Evolutionary conservation across 176 grass and related monocot genomes (phyloP).

Genomic region (Neostapfia colusana): DNA sequence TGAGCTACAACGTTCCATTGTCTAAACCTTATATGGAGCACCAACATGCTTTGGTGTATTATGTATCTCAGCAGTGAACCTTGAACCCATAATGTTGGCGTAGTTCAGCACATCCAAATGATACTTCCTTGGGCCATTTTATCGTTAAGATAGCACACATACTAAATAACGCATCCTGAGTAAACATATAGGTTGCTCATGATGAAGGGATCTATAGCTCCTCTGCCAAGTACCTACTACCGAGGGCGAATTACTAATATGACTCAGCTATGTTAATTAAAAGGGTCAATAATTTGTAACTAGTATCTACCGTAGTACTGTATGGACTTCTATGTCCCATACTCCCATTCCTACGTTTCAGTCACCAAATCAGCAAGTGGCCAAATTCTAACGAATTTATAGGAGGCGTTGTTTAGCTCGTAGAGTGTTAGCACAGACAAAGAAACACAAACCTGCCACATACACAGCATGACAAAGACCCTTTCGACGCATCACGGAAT

Average conservation of each 20-base stretch:
- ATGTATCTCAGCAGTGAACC: slow-evolving; percentile 24
- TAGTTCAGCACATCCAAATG: slow-evolving; percentile 20
- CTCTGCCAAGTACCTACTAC: not conserved
- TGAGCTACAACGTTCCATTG: slow-evolving; percentile 7
- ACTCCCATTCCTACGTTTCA: slow-evolving; percentile 22
- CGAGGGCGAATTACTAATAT: slow-evolving; percentile 4
- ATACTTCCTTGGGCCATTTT: not conserved
- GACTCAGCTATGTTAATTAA: slow-evolving; percentile 19
- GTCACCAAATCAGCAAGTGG: slow-evolving; percentile 39
- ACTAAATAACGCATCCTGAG: not conserved
- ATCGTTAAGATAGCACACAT: slow-evolving; percentile 24
- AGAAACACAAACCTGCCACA: slow-evolving; percentile 98
- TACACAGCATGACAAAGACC: slow-evolving; percentile 62
- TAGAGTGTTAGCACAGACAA: slow-evolving; percentile 43
- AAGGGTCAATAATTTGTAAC: not conserved
- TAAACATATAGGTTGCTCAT: not conserved
- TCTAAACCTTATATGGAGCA: slow-evolving; percentile 26
- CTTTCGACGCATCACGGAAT: slow-evolving; percentile 57
- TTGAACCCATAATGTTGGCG: slow-evolving; percentile 17
- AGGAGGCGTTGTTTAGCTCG: slow-evolving; percentile 37
- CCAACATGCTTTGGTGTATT: slow-evolving; percentile 22
- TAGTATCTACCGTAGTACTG: slow-evolving; percentile 23
- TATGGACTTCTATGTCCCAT: not conserved
- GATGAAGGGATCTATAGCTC: not conserved
- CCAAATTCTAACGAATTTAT: slow-evolving; percentile 29